Evolutionary conservation across 75 land plant genomes (phyloP).

Genomic region (Chamaecyparis obtusa): DNA sequence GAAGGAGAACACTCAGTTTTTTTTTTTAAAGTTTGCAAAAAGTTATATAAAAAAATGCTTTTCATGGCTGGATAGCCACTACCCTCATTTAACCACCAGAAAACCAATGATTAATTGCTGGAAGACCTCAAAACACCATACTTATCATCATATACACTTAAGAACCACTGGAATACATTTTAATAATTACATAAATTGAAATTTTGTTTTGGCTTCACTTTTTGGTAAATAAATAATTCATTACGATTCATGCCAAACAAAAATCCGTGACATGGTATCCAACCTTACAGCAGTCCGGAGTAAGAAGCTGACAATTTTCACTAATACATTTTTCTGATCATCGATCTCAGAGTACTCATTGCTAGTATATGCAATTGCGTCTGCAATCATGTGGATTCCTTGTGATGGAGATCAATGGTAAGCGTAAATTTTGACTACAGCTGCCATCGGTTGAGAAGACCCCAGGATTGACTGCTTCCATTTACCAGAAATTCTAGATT

Average conservation of each 20-base stretch:
- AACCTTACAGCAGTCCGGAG: background rate
- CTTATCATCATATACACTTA: background rate
- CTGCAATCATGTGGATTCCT: background rate
- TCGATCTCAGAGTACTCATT: background rate
- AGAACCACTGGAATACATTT: background rate
- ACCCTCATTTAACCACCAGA: background rate
- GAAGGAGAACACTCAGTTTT: no score
- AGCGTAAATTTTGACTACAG: background rate
- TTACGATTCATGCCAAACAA: no score
- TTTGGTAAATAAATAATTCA: background rate
- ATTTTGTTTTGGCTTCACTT: background rate
- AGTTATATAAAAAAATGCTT: no score
- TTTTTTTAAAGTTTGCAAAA: no score
- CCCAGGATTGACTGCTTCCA: background rate
- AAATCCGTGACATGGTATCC: background rate
- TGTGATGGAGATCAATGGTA: background rate
- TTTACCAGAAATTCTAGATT: background rate
- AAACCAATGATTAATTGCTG: background rate
- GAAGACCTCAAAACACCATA: background rate
- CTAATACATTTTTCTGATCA: background rate
- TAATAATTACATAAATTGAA: background rate
- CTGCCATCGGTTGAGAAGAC: background rate
- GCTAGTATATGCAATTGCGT: background rate
- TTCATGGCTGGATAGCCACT: no score
- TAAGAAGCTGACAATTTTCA: background rate